These are phyloP conservation scores for Skeletonema marinoi DNA, from an alignment of 108 stramenopile species.

Conservation along the genomic window DNA sequence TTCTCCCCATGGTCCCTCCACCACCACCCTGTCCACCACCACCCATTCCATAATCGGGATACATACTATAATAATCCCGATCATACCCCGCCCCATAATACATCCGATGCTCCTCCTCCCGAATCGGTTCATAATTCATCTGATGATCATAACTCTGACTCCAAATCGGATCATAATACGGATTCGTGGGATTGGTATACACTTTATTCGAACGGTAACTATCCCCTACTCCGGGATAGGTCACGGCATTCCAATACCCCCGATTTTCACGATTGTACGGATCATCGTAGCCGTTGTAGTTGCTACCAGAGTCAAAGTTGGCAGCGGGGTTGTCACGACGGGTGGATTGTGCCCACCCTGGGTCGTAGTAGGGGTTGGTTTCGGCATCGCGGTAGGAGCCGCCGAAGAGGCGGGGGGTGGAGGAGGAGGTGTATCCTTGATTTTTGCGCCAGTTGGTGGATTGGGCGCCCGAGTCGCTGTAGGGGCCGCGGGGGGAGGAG, in stretches of 20 bases:
- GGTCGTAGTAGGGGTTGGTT: conserved; percentile 43
- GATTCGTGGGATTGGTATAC: conserved; percentile 41
- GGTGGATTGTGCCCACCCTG: conserved; percentile 39
- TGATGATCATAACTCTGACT: conserved; percentile 30
- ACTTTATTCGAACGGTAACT: conserved; percentile 7
- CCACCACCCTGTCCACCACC: not conserved
- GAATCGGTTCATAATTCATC: conserved; percentile 6
- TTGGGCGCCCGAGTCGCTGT: conserved; percentile 1
- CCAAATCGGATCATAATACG: conserved; percentile 47
- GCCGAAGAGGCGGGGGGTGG: conserved; percentile 13
- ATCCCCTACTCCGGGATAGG: conserved; percentile 27
- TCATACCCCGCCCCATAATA: conserved; percentile 20
- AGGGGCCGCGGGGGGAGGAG: not conserved
- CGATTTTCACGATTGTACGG: conserved; percentile 7
- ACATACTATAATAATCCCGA: not conserved
- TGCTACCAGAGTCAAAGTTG: not conserved
- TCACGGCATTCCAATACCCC: not conserved
- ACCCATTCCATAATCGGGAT: too few species aligned
- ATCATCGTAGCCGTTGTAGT: conserved; percentile 16
- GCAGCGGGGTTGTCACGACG: conserved; percentile 25
- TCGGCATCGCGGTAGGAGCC: conserved; percentile 17
- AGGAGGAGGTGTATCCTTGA: conserved; percentile 10
- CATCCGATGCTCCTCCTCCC: conserved; percentile 16
- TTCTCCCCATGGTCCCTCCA: not conserved
- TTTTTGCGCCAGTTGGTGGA: conserved; percentile 30